Percentiles rank a stretch among this genome's conserved stretches.
phyloP scores from a whole-genome alignment of 805 yeast species.

The Peterozyma xylosa region DNA sequence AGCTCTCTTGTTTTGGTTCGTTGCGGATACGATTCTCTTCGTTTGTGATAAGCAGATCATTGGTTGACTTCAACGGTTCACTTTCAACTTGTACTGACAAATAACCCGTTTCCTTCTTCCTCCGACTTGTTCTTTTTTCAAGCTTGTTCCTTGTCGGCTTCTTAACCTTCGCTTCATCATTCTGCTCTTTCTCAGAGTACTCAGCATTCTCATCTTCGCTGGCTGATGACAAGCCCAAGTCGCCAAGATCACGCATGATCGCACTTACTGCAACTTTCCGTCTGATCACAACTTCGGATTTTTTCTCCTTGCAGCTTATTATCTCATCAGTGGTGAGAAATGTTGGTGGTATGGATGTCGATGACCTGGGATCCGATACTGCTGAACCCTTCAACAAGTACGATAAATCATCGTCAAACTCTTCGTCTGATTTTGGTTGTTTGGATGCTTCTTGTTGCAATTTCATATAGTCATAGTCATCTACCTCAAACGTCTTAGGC shows the following conservation, averaged over 20 bases:
- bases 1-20: too few relatives aligned
- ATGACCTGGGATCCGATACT: too few relatives aligned
- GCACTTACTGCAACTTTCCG: background rate
- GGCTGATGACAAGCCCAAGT: slow-evolving; percentile 1
- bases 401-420: slow-evolving; percentile 4
- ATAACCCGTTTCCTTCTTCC: background rate
- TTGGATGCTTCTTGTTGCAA: background rate
- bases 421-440: background rate
- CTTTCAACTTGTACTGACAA: background rate
- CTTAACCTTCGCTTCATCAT: background rate
- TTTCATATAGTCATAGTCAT: background rate
- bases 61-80: background rate
- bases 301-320: background rate
- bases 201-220: background rate
- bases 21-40: too few relatives aligned
- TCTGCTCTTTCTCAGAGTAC: background rate
- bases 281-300: background rate
- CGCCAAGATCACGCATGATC: slow-evolving; percentile 1
- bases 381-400: slow-evolving; percentile 1
- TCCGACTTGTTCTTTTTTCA: background rate
- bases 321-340: background rate
- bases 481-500: background rate
- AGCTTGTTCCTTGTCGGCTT: background rate
- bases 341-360: background rate
- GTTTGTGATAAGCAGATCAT: too few relatives aligned